phyloP scores from a whole-genome alignment of 306 rosid genomes.

The Ormosia semicastrata region DNA sequence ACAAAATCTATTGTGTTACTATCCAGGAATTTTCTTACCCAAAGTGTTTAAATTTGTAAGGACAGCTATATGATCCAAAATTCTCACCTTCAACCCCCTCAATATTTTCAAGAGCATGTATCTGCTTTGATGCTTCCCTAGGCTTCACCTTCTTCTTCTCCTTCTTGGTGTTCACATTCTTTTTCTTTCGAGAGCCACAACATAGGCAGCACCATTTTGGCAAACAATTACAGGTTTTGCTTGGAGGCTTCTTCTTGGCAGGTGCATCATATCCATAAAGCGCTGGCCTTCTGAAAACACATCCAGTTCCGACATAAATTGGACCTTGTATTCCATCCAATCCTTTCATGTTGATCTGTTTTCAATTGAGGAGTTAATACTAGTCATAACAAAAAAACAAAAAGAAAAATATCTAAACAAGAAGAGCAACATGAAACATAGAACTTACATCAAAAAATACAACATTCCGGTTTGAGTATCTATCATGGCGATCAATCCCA shows the following conservation, averaged over 20 bases:
- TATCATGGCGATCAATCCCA: constrained; percentile 79
- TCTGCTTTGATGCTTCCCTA: constrained; percentile 79
- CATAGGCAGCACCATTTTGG: constrained; percentile 75
- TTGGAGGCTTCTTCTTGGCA: constrained; percentile 58
- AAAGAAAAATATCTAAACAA: neutral
- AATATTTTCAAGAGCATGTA: constrained; percentile 77
- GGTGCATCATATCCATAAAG: constrained; percentile 81
- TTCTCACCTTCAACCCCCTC: constrained; percentile 51
- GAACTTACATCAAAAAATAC: constrained; percentile 75
- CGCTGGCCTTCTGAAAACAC: constrained; percentile 74
- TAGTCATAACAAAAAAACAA: neutral
- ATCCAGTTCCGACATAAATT: constrained; percentile 82
- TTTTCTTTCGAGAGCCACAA: constrained; percentile 57
- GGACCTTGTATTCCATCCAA: constrained; percentile 83
- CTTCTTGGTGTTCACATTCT: constrained; percentile 43
- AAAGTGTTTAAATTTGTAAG: neutral
- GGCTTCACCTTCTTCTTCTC: constrained; percentile 60
- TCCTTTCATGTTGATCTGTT: constrained; percentile 87
- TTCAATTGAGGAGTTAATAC: constrained; percentile 12
- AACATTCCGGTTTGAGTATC: constrained; percentile 82
- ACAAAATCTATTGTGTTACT: neutral
- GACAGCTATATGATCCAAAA: neutral
- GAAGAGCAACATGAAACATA: neutral
- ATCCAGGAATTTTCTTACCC: neutral
- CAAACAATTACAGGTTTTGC: constrained; percentile 79